Evolutionary conservation across 345 rosid genomes (phyloP).

Genomic region (Cochlearia excelsa): DNA sequence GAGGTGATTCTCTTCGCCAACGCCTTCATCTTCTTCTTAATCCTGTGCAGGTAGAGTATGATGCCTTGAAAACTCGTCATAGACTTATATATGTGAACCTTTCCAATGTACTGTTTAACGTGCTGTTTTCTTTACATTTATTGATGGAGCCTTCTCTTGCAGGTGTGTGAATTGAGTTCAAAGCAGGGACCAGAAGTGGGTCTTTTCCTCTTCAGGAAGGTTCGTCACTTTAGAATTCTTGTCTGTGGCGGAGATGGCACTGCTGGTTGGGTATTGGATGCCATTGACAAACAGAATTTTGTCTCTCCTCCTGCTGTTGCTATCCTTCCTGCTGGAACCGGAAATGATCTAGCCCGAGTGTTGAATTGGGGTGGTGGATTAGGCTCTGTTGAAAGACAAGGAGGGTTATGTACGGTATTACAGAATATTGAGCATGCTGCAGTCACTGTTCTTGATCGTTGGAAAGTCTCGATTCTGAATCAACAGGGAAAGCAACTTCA

Average conservation of each 20-base stretch:
- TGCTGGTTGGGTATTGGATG: slow-evolving; percentile 85
- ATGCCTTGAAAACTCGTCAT: slow-evolving; percentile 1
- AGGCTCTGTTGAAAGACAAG: slow-evolving; percentile 78
- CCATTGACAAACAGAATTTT: slow-evolving; percentile 80
- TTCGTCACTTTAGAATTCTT: slow-evolving; percentile 86
- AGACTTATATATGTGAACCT: not conserved
- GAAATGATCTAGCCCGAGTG: slow-evolving; percentile 91
- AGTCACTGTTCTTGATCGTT: slow-evolving; percentile 83
- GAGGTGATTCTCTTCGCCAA: slow-evolving; percentile 66
- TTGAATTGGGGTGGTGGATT: slow-evolving; percentile 88
- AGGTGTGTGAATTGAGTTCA: slow-evolving; percentile 84
- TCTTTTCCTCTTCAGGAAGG: slow-evolving; percentile 74
- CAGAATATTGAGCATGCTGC: slow-evolving; percentile 78
- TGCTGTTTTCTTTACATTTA: not conserved
- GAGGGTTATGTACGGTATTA: slow-evolving; percentile 72
- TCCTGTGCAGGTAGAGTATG: slow-evolving; percentile 71
- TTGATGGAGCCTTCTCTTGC: slow-evolving; percentile 31
- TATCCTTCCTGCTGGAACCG: slow-evolving; percentile 93
- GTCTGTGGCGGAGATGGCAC: slow-evolving; percentile 97
- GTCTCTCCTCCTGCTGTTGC: slow-evolving; percentile 96
- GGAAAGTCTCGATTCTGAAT: slow-evolving; percentile 67
- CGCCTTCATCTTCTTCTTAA: slow-evolving; percentile 79
- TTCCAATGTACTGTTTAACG: not conserved
- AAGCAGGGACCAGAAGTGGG: slow-evolving; percentile 80
- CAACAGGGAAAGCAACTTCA: slow-evolving; percentile 63